phyloP scores from a whole-genome alignment of 2,329 filamentous ascomycete species.

The Penicillium sp. region DNA sequence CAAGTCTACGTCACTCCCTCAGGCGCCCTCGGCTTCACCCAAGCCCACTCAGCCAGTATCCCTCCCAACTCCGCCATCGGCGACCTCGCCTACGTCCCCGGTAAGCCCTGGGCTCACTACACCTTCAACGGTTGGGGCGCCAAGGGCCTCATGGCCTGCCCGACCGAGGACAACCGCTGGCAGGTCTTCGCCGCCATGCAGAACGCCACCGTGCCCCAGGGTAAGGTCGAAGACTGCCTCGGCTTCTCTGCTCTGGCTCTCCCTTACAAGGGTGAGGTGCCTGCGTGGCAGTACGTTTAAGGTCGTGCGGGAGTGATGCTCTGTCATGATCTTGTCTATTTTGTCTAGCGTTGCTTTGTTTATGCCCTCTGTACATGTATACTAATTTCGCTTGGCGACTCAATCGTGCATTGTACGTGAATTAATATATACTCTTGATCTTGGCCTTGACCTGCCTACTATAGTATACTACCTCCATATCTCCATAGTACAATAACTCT shows the following conservation, averaged over 20 bases:
- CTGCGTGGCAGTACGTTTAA: conserved; percentile 50
- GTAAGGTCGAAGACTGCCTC: conserved; percentile 44
- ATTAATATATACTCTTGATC: no score
- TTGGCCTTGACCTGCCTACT: no score
- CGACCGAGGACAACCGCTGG: conserved; percentile 35
- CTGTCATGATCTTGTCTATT: not conserved
- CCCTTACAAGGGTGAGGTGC: conserved; percentile 29
- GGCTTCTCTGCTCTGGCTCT: conserved; percentile 44
- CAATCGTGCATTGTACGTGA: not conserved
- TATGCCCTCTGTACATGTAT: not conserved
- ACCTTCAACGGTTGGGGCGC: conserved; percentile 41
- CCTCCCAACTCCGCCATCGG: conserved; percentile 56
- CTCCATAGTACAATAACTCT: no score
- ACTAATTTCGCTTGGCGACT: not conserved
- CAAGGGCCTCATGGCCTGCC: conserved; percentile 51
- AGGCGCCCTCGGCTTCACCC: conserved; percentile 62
- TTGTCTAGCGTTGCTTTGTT: conserved; percentile 1
- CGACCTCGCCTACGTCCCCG: conserved; percentile 52
- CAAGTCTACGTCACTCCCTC: conserved; percentile 60
- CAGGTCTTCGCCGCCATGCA: conserved; percentile 48
- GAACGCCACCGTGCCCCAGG: conserved; percentile 46
- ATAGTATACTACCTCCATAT: no score
- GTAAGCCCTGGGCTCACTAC: conserved; percentile 33
- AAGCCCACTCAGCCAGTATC: conserved; percentile 58
- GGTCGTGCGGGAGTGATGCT: not conserved